Conservation (phyloP, 2,329 filamentous ascomycete genomes). For the Xylariales sp. region DNA sequence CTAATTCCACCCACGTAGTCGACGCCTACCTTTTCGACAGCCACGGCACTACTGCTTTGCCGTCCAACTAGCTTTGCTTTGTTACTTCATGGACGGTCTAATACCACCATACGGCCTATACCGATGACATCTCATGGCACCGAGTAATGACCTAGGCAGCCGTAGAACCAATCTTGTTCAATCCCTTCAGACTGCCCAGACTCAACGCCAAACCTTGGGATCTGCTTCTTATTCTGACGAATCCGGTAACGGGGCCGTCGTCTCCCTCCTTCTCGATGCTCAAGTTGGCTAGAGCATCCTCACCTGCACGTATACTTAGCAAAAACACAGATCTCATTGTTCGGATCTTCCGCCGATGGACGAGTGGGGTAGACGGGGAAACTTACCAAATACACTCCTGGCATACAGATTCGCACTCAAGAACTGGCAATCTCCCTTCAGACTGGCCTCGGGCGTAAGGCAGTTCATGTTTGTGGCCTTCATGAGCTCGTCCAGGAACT, state of each 20-base stretch:
- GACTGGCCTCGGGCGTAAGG: conserved; percentile 88
- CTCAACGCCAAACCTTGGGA: conserved; percentile 93
- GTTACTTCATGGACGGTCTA: too few species aligned
- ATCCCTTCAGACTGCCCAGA: conserved; percentile 86
- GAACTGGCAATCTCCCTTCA: conserved; percentile 98
- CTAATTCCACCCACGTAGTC: too few species aligned
- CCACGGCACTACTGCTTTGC: too few species aligned
- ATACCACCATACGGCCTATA: too few species aligned
- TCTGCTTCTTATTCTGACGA: conserved; percentile 95
- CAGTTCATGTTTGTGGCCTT: conserved; percentile 98
- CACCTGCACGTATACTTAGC: conserved; percentile 52
- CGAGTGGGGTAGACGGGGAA: too few species aligned
- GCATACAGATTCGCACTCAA: conserved; percentile 95
- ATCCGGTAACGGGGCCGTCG: conserved; percentile 90
- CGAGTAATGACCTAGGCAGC: too few species aligned
- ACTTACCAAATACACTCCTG: conserved; percentile 94
- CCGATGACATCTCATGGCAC: too few species aligned
- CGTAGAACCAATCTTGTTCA: conserved; percentile 70
- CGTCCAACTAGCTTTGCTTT: too few species aligned
- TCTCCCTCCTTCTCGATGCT: conserved; percentile 98
- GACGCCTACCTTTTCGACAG: too few species aligned
- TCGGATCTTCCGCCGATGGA: too few species aligned
- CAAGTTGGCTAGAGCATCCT: conserved; percentile 95
- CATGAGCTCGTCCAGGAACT: conserved; percentile 94
- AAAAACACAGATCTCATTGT: not conserved